phyloP scores from a whole-genome alignment of 768 basidiomycete genomes.

The Tephrocybe sp. region DNA sequence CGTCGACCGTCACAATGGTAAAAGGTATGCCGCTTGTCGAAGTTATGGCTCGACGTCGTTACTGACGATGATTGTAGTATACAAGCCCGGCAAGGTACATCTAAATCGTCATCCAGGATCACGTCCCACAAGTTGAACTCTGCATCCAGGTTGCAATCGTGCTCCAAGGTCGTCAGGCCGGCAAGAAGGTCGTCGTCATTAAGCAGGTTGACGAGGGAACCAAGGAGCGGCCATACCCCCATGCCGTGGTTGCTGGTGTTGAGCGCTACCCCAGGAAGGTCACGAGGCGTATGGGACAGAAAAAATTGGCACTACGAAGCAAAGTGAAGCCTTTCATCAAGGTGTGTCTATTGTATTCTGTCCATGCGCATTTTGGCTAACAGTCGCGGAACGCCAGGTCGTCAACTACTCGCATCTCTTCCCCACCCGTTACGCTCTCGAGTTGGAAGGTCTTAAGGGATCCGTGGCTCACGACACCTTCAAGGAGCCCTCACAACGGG shows the following conservation, averaged over 20 bases:
- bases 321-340: slow-evolving; percentile 99
- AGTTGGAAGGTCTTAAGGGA: slow-evolving; percentile 93
- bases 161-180: slow-evolving; percentile 98
- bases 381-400: slow-evolving; percentile 42
- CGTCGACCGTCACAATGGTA: slow-evolving; percentile 54
- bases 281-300: slow-evolving; percentile 95
- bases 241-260: slow-evolving; percentile 97
- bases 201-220: slow-evolving; percentile 97
- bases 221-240: slow-evolving; percentile 94
- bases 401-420: slow-evolving; percentile 99
- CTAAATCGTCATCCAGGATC: not conserved
- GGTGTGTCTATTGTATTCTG: slow-evolving; percentile 45
- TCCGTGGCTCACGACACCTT: slow-evolving; percentile 84
- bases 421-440: slow-evolving; percentile 98
- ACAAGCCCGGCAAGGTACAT: slow-evolving; percentile 90
- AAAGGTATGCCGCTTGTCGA: slow-evolving; percentile 43
- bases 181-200: slow-evolving; percentile 99
- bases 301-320: slow-evolving; percentile 88
- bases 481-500: slow-evolving; percentile 95
- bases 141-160: slow-evolving; percentile 82
- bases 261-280: slow-evolving; percentile 99
- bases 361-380: not conserved
- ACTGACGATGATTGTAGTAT: slow-evolving; percentile 50
- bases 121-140: not conserved
- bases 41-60: slow-evolving; percentile 15